Conservation (phyloP, 116 monocot species). For the Cymodocea nodosa region DNA sequence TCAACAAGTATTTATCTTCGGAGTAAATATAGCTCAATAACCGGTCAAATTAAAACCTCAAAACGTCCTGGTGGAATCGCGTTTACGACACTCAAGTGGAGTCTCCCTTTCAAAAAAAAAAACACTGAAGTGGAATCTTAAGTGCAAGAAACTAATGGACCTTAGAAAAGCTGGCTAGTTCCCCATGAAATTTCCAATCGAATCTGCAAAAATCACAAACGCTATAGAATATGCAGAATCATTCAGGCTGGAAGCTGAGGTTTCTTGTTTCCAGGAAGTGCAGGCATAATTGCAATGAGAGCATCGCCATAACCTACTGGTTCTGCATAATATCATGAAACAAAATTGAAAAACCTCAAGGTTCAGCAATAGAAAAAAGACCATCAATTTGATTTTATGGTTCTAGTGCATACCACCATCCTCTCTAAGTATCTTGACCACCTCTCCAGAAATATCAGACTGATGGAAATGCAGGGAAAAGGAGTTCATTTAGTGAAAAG, state of each 20-base stretch:
- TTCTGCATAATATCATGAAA: conserved; percentile 30
- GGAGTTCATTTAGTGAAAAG: neutral
- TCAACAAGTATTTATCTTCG: neutral
- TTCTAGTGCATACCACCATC: conserved; percentile 49
- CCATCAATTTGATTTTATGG: neutral
- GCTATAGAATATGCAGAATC: neutral
- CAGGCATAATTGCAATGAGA: conserved; percentile 72
- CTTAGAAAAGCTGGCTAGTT: neutral
- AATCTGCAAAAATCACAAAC: neutral
- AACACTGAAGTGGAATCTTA: no score
- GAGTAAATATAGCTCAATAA: neutral
- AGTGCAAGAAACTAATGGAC: neutral
- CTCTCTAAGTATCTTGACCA: conserved; percentile 59
- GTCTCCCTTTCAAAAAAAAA: no score
- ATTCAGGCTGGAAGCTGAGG: conserved; percentile 18
- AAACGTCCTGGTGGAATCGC: neutral
- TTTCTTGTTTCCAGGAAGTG: conserved; percentile 61
- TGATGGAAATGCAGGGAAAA: conserved; percentile 13
- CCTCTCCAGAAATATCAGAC: conserved; percentile 80
- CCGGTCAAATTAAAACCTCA: neutral
- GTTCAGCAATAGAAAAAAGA: neutral
- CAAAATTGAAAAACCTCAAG: neutral
- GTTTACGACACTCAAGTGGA: neutral
- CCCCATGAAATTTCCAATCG: neutral
- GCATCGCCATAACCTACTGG: conserved; percentile 86